Percentiles rank a stretch among this genome's conserved stretches.
Conservation (phyloP, 805 yeast genomes). For the Lipomyces chichibuensis region DNA sequence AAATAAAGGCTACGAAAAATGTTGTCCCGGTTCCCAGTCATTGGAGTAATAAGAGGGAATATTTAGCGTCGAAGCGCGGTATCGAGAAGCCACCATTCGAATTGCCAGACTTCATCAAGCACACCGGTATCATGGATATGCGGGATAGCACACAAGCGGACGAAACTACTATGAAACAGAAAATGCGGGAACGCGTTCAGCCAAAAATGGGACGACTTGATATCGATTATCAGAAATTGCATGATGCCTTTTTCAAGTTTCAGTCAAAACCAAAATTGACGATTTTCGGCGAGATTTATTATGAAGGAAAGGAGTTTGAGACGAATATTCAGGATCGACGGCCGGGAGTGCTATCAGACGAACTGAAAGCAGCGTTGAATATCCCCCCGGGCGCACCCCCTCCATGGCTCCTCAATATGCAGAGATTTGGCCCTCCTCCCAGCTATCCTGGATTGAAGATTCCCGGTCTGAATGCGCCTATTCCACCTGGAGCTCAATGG, state of each 20-base stretch:
- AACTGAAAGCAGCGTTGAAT: constrained; percentile 70
- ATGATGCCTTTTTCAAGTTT: constrained; percentile 82
- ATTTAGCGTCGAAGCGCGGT: constrained; percentile 66
- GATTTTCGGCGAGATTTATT: constrained; percentile 76
- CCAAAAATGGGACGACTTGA: constrained; percentile 87
- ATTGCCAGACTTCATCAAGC: constrained; percentile 74
- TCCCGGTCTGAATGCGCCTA: constrained; percentile 55
- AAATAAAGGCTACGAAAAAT: constrained; percentile 66
- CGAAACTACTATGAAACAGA: constrained; percentile 62
- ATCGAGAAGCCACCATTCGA: constrained; percentile 70
- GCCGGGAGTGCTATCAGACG: constrained; percentile 72
- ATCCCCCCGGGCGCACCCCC: constrained; percentile 62
- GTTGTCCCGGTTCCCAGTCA: constrained; percentile 77
- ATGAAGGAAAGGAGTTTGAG: constrained; percentile 71
- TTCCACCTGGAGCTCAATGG: constrained; percentile 48
- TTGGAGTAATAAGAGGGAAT: constrained; percentile 82
- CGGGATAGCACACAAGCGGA: constrained; percentile 56
- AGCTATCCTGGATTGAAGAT: constrained; percentile 68
- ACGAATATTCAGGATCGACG: constrained; percentile 48
- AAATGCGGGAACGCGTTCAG: constrained; percentile 80
- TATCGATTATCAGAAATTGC: constrained; percentile 77
- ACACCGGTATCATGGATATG: constrained; percentile 88
- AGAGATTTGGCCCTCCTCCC: constrained; percentile 78
- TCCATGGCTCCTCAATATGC: constrained; percentile 80
- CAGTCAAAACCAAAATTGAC: constrained; percentile 74